Percentiles rank a stretch among this genome's conserved stretches.
Evolutionary conservation across 2,329 filamentous ascomycete species (phyloP).

Genomic region (Cladosporium colombiae): DNA sequence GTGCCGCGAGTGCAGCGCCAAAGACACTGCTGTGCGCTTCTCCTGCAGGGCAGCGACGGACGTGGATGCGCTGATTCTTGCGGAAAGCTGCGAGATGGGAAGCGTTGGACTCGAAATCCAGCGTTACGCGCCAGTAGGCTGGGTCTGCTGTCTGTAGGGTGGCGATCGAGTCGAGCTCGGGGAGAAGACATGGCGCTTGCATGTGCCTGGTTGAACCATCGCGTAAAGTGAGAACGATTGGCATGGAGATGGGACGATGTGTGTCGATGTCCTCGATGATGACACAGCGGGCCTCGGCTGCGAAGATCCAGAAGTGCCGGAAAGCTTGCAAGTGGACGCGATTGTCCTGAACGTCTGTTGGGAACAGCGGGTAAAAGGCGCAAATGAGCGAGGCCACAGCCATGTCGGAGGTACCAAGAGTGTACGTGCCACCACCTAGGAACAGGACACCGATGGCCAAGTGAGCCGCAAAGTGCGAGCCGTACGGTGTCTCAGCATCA

Average conservation of each 20-base stretch:
- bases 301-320: slow-evolving; percentile 94
- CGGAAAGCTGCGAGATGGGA: slow-evolving; percentile 65
- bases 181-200: slow-evolving; percentile 59
- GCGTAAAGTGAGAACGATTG: slow-evolving; percentile 32
- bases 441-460: slow-evolving; percentile 90
- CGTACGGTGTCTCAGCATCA: slow-evolving; percentile 82
- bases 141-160: slow-evolving; percentile 63
- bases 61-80: slow-evolving; percentile 70
- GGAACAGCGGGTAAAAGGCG: slow-evolving; percentile 93
- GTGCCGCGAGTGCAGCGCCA: slow-evolving; percentile 69
- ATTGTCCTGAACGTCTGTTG: slow-evolving; percentile 86
- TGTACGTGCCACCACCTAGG: slow-evolving; percentile 87
- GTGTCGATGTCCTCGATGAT: slow-evolving; percentile 86
- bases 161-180: slow-evolving; percentile 64
- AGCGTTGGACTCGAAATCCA: slow-evolving; percentile 69
- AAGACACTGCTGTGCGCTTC: slow-evolving; percentile 61
- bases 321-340: slow-evolving; percentile 93
- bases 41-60: slow-evolving; percentile 62
- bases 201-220: slow-evolving; percentile 35
- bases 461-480: slow-evolving; percentile 89
- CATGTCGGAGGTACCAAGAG: slow-evolving; percentile 83
- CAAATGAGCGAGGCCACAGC: slow-evolving; percentile 84
- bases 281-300: slow-evolving; percentile 84
- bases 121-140: slow-evolving; percentile 77
- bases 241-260: slow-evolving; percentile 67